Evolutionary conservation across 192 early-diverging fungal genomes (phyloP).

Genomic region (Backusella sp.): DNA sequence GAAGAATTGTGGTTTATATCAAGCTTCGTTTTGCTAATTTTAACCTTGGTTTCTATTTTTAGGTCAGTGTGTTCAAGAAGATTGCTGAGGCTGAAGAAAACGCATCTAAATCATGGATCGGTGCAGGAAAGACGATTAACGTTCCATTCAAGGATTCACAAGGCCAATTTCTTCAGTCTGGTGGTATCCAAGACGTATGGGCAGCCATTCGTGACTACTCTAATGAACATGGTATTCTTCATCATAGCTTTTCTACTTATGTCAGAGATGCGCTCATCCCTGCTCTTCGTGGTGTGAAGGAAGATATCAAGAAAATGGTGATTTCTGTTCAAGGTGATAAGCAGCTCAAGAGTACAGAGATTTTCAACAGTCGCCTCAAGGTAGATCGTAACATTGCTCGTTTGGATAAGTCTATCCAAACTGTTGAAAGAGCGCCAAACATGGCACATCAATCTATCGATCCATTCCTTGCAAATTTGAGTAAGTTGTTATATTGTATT

Average conservation of each 20-base stretch:
- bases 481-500: slow-evolving; percentile 8
- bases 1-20: not conserved
- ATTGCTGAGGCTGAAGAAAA: slow-evolving; percentile 17
- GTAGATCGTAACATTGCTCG: slow-evolving; percentile 11
- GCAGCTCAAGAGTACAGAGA: slow-evolving; percentile 10
- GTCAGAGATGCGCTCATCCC: slow-evolving; percentile 18
- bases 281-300: slow-evolving; percentile 19
- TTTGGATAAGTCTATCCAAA: slow-evolving; percentile 17
- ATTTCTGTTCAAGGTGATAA: slow-evolving; percentile 15
- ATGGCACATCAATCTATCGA: slow-evolving; percentile 4
- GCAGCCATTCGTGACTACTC: slow-evolving; percentile 20
- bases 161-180: slow-evolving; percentile 24
- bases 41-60: not conserved
- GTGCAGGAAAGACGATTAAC: slow-evolving; percentile 1
- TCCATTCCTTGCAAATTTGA: slow-evolving; percentile 22
- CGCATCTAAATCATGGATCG: slow-evolving; percentile 14
- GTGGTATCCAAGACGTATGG: slow-evolving; percentile 36
- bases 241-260: slow-evolving; percentile 25
- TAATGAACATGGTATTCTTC: slow-evolving; percentile 16
- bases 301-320: slow-evolving; percentile 23
- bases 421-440: slow-evolving; percentile 1
- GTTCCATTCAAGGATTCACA: slow-evolving; percentile 15
- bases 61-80: slow-evolving; percentile 31
- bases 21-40: not conserved
- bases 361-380: slow-evolving; percentile 22